Conservation (phyloP, 306 rosid genomes). For the Quercus aquifolioides region DNA sequence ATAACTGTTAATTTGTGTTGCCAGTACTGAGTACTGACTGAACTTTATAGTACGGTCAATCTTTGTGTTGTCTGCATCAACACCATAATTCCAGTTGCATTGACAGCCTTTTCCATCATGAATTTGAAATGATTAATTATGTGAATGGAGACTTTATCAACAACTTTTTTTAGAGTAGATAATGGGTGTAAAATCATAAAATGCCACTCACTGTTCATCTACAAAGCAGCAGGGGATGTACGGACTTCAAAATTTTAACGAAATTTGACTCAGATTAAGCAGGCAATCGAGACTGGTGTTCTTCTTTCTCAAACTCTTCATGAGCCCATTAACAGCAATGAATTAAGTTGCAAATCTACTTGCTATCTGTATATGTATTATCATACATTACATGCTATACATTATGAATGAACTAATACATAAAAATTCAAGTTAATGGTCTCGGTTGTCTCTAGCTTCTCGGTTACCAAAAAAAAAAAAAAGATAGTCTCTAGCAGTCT, state of each 20-base stretch:
- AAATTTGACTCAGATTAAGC: not conserved
- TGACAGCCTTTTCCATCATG: constrained; percentile 1
- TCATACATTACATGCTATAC: no score
- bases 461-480: no score
- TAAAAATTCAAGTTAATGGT: no score
- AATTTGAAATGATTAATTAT: not conserved
- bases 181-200: not conserved
- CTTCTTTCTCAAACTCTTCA: not conserved
- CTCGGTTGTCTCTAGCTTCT: no score
- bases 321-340: not conserved
- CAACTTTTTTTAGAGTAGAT: no score
- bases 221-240: not conserved
- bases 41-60: constrained; percentile 8
- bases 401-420: no score
- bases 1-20: not conserved
- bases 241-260: not conserved
- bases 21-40: not conserved
- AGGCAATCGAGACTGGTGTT: not conserved
- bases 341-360: not conserved
- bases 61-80: constrained; percentile 10
- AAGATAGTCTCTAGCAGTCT: no score
- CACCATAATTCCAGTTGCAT: not conserved
- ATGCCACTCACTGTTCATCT: not conserved
- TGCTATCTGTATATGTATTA: not conserved
- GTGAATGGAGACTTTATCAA: not conserved